phyloP scores from a whole-genome alignment of 768 basidiomycete genomes.

The Lyophyllum semitale region DNA sequence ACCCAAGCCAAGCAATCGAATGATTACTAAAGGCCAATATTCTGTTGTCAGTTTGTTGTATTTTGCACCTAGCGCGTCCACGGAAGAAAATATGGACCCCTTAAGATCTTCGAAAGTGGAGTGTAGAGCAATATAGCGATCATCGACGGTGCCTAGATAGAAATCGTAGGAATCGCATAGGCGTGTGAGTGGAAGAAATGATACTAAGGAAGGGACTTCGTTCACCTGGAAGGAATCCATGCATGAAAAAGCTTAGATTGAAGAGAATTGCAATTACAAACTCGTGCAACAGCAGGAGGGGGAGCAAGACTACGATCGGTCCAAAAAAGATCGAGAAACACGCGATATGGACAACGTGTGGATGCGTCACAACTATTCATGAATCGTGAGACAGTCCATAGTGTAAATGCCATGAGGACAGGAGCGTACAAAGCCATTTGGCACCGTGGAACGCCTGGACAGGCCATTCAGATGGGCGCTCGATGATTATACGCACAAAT shows the following conservation, averaged over 20 bases:
- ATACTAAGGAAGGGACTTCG: background rate
- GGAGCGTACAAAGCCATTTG: slow-evolving; percentile 17
- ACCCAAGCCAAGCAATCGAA: slow-evolving; percentile 30
- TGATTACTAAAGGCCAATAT: slow-evolving; percentile 31
- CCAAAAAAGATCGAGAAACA: slow-evolving; percentile 44
- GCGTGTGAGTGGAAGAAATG: background rate
- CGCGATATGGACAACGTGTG: slow-evolving; percentile 35
- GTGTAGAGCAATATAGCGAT: slow-evolving; percentile 32
- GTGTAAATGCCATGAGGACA: background rate
- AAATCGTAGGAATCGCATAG: background rate
- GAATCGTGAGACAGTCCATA: background rate
- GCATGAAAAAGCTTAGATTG: slow-evolving; percentile 33
- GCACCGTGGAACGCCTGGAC: slow-evolving; percentile 10
- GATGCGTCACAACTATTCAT: slow-evolving; percentile 24
- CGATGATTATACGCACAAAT: slow-evolving; percentile 8
- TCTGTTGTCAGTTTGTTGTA: slow-evolving; percentile 42
- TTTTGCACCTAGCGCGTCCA: slow-evolving; percentile 34
- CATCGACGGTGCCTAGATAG: slow-evolving; percentile 27
- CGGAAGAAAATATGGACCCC: slow-evolving; percentile 36
- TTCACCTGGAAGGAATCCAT: slow-evolving; percentile 36
- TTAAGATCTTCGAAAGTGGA: slow-evolving; percentile 35
- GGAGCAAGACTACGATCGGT: slow-evolving; percentile 38
- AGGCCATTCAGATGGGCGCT: slow-evolving; percentile 22
- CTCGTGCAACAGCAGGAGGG: slow-evolving; percentile 36
- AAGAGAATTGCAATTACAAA: slow-evolving; percentile 33